These are phyloP conservation scores for Saccharomyces hybrid DNA, from an alignment of 1,139 yeast genomes.

Conservation along the genomic window DNA sequence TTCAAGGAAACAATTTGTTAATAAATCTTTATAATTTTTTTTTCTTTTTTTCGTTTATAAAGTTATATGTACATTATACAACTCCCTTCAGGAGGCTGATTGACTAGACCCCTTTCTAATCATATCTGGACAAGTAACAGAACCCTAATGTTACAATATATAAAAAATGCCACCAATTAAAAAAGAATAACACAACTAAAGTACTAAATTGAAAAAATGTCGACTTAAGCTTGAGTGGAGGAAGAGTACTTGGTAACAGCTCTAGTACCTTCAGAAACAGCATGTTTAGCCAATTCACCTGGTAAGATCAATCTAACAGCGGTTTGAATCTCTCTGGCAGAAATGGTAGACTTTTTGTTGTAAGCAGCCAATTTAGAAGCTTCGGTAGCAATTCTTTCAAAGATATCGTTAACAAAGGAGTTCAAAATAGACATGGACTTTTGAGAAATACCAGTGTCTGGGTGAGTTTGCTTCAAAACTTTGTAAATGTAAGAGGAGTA, in stretches of 20 bases:
- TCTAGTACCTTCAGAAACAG: conserved; percentile 98
- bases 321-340: conserved; percentile 98
- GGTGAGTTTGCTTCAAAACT: conserved; percentile 97
- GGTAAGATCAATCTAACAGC: conserved; percentile 98
- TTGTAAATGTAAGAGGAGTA: conserved; percentile 98
- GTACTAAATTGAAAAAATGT: neutral
- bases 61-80: conserved; percentile 6
- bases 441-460: conserved; percentile 99
- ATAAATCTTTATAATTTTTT: neutral
- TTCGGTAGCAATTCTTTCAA: conserved; percentile 93
- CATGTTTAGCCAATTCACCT: conserved; percentile 99
- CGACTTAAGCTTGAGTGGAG: conserved; percentile 36
- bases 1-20: neutral
- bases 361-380: conserved; percentile 99
- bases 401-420: conserved; percentile 94
- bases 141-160: conserved; percentile 12
- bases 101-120: neutral
- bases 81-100: conserved; percentile 1
- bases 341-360: conserved; percentile 97
- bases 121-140: neutral
- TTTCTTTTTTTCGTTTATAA: conserved; percentile 1
- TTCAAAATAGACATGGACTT: conserved; percentile 99
- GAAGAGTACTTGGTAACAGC: conserved; percentile 99
- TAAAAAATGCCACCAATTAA: conserved; percentile 2
- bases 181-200: conserved; percentile 3